Percentiles rank a stretch among this genome's conserved stretches.
Conservation (phyloP, 306 rosid genomes). For the Prunus salicina region DNA sequence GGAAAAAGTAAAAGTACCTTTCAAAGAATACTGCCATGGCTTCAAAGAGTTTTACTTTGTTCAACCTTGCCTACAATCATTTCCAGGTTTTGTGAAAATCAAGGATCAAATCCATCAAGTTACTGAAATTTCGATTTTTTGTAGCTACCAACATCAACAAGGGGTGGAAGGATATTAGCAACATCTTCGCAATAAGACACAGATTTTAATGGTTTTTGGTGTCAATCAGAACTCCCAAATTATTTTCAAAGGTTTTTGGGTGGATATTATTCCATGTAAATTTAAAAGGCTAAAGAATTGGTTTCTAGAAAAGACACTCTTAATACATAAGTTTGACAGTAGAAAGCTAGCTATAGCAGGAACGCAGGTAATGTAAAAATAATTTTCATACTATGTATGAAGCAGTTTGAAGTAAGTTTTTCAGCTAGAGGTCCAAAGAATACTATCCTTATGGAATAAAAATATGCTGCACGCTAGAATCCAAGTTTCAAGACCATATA, state of each 20-base stretch:
- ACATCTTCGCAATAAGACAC: not conserved
- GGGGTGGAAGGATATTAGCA: not conserved
- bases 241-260: not conserved
- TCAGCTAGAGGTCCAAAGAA: not conserved
- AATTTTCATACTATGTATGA: not conserved
- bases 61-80: conserved; percentile 73
- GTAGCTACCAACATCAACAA: not conserved
- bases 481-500: not conserved
- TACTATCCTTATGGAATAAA: not conserved
- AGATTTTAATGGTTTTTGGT: not conserved
- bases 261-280: not conserved
- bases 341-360: not conserved
- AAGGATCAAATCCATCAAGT: not conserved
- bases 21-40: conserved; percentile 86
- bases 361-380: not conserved
- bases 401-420: not conserved
- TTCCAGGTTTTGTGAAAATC: conserved; percentile 10
- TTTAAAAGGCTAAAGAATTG: not conserved
- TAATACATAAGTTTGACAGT: not conserved
- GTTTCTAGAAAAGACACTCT: not conserved
- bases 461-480: not conserved
- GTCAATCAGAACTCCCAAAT: not conserved
- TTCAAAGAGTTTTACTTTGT: conserved; percentile 82
- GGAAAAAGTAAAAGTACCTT: conserved; percentile 46
- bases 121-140: not conserved